Evolutionary conservation across 2,329 filamentous ascomycete species (phyloP).

Genomic region (Talaromyces atroroseus): DNA sequence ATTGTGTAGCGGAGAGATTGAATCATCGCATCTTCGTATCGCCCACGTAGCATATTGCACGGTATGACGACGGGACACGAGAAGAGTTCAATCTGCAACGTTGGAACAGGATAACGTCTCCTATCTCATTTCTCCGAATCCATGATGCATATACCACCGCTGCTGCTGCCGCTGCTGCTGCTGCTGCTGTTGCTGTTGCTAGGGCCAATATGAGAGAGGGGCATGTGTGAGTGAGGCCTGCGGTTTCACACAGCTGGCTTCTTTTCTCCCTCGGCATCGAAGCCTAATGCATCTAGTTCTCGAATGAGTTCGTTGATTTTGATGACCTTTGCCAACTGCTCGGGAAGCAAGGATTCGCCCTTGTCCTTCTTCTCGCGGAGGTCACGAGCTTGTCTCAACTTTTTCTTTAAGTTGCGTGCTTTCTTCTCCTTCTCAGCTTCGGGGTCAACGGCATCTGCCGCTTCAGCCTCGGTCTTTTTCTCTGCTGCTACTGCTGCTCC

Average conservation of each 20-base stretch:
- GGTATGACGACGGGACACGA: neutral
- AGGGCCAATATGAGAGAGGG: neutral
- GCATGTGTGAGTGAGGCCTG: neutral
- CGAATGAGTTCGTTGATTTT: conserved; percentile 91
- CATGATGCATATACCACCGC: neutral
- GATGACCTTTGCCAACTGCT: conserved; percentile 96
- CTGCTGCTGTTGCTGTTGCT: neutral
- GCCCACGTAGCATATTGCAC: neutral
- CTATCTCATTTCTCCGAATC: neutral
- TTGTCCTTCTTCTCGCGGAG: conserved; percentile 85
- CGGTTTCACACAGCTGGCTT: conserved; percentile 4
- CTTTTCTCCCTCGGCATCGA: conserved; percentile 71
- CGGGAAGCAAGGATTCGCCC: conserved; percentile 75
- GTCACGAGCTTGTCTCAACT: conserved; percentile 87
- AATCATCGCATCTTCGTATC: neutral
- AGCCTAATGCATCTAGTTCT: conserved; percentile 78
- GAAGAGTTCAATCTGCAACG: neutral
- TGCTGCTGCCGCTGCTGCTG: neutral
- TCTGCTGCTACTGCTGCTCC: conserved; percentile 7
- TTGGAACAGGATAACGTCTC: neutral
- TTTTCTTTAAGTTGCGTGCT: conserved; percentile 85
- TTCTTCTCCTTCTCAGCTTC: conserved; percentile 87
- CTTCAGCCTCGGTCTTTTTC: conserved; percentile 11
- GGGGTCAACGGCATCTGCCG: conserved; percentile 44
- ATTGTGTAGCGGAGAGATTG: neutral